These are phyloP conservation scores for Xylariaceae sp. DNA, from an alignment of 2,329 filamentous ascomycete species.

Conservation along the genomic window DNA sequence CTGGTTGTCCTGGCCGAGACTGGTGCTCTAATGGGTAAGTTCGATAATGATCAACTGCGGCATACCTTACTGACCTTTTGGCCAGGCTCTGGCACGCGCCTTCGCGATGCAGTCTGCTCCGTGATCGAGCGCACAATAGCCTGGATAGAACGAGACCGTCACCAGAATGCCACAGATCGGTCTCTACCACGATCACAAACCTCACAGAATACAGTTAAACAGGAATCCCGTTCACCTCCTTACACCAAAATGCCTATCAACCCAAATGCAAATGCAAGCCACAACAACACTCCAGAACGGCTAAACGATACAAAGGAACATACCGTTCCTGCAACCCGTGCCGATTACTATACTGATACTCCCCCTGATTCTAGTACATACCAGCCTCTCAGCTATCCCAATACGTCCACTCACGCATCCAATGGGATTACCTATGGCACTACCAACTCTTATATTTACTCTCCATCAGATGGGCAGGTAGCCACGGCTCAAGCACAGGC, in stretches of 20 bases:
- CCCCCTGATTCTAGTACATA: conserved; percentile 36
- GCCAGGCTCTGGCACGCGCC: conserved; percentile 51
- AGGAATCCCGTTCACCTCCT: conserved; percentile 38
- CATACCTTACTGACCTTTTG: conserved; percentile 20
- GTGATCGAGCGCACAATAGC: conserved; percentile 59
- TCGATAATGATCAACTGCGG: background rate
- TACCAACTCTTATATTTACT: conserved; percentile 38
- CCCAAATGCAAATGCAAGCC: conserved; percentile 25
- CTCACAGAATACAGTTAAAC: conserved; percentile 40
- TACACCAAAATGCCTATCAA: conserved; percentile 34
- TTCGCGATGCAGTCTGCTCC: conserved; percentile 51
- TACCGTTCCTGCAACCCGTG: conserved; percentile 31
- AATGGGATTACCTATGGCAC: conserved; percentile 37
- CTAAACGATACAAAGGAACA: conserved; percentile 33
- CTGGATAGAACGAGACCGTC: conserved; percentile 59
- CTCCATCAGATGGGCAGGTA: conserved; percentile 36
- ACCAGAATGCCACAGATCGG: conserved; percentile 39
- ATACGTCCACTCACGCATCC: conserved; percentile 31
- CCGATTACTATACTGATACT: conserved; percentile 37
- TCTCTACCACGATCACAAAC: conserved; percentile 26
- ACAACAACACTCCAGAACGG: conserved; percentile 31
- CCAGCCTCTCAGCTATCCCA: conserved; percentile 36
- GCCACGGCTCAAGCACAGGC: conserved; percentile 31
- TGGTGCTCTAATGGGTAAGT: conserved; percentile 69
- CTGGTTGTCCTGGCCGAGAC: conserved; percentile 71